These are phyloP conservation scores for Annulohypoxylon maeteangense DNA, from an alignment of 495 filamentous ascomycete species.

Conservation along the genomic window DNA sequence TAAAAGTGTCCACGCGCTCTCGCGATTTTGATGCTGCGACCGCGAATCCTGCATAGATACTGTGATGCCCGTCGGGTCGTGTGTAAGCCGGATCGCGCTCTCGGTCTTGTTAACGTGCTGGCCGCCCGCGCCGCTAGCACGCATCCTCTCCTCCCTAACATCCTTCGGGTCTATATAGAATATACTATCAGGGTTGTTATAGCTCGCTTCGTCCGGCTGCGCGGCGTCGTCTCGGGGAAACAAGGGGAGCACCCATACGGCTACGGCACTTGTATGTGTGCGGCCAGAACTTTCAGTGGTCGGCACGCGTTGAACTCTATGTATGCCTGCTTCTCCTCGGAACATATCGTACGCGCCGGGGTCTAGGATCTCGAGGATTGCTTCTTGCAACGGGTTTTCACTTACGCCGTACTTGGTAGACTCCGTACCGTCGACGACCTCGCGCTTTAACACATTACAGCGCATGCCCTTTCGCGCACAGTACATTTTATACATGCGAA, in stretches of 20 bases:
- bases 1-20: constrained; percentile 85
- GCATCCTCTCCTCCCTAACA: constrained; percentile 89
- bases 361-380: constrained; percentile 83
- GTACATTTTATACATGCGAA: constrained; percentile 89
- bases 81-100: constrained; percentile 91
- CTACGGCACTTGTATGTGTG: constrained; percentile 91
- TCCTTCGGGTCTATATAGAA: constrained; percentile 90
- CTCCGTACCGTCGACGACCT: constrained; percentile 66
- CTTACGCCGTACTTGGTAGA: constrained; percentile 63
- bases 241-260: constrained; percentile 88
- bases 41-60: constrained; percentile 93
- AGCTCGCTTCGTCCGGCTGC: constrained; percentile 66
- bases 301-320: constrained; percentile 92
- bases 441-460: constrained; percentile 61
- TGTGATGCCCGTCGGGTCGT: constrained; percentile 84
- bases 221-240: constrained; percentile 69
- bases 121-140: constrained; percentile 89
- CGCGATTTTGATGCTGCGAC: constrained; percentile 89
- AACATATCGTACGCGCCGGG: constrained; percentile 81
- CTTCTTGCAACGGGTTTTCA: constrained; percentile 78
- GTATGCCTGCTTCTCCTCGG: constrained; percentile 89
- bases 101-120: constrained; percentile 99
- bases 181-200: constrained; percentile 85
- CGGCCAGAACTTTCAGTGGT: constrained; percentile 89
- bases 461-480: constrained; percentile 68